Evolutionary conservation across 441 rosid species (phyloP).

Genomic region (Populus hybrid): DNA sequence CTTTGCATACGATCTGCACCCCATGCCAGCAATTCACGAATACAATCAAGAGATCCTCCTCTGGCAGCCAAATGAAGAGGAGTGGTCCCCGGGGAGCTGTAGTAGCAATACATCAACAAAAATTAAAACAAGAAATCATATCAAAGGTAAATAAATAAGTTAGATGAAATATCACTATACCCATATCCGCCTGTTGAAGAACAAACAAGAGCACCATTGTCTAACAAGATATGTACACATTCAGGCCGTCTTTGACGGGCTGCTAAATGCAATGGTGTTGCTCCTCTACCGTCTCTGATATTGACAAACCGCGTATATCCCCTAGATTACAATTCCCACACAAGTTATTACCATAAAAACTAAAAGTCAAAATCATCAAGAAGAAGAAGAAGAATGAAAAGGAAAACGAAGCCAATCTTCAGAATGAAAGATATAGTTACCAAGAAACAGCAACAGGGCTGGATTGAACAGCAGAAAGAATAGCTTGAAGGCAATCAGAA

Average conservation of each 20-base stretch:
- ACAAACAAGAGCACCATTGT: conserved; percentile 73
- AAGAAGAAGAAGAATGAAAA: background rate
- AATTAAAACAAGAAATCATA: background rate
- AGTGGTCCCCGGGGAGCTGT: conserved; percentile 80
- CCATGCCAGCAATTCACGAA: conserved; percentile 90
- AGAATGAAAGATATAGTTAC: conserved; percentile 23
- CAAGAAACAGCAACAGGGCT: conserved; percentile 64
- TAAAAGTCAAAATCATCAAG: background rate
- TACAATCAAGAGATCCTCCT: conserved; percentile 93
- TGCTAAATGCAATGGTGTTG: conserved; percentile 73
- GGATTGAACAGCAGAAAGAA: conserved; percentile 62
- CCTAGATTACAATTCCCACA: conserved; percentile 37
- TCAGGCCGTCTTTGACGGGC: conserved; percentile 59
- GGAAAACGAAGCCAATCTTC: background rate
- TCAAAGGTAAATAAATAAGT: background rate
- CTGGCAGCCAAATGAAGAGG: conserved; percentile 98
- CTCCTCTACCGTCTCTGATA: conserved; percentile 66
- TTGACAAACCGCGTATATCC: conserved; percentile 71
- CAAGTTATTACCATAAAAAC: background rate
- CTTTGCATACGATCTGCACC: conserved; percentile 96
- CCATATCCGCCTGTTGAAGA: conserved; percentile 72
- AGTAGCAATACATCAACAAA: conserved; percentile 23
- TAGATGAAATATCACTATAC: conserved; percentile 28
- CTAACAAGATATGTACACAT: conserved; percentile 58
- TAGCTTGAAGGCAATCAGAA: conserved; percentile 55